Evolutionary conservation across 2,329 filamentous ascomycete species (phyloP), one percentile per base, ranked within the genome.

Genomic region (Claviceps quebecensis): DNA sequence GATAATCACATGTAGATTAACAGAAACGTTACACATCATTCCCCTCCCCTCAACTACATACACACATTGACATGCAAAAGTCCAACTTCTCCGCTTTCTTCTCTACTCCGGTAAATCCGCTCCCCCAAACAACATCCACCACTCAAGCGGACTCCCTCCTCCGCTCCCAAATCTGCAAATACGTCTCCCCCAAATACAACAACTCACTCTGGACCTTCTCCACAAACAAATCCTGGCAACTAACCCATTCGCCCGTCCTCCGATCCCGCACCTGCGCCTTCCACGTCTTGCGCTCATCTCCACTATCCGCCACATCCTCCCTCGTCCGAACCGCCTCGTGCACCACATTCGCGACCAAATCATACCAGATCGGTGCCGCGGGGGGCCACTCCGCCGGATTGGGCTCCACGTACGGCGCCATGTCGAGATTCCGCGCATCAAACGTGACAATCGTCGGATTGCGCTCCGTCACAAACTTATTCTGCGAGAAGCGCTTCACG

Each of bases 391-490:
- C 64, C 5, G 74, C 69, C 0, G 87, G 86, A 61, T 90, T 87
- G 0, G 91, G 90, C 69, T 97, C 88, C 13, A 95, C 88, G 61
- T 93, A 97, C 0, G 90, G 89, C 5, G 83, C 77, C 73, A 96
- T 83, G 65, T 98, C 89, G 8, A 98, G 80, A 43, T 84, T 63
- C 54, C 84, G 78, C 4, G 87, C 84, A 56, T 91, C 87, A 67
- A 97, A 98, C 0, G 91, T 97, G 56, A 98, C 93, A 61, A 98
- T 98, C 9, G 93, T 98, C 1, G 91, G 93, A 66, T 98, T 98
- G 48, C 93, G 86, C 69, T 97, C 91, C 2, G 85, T 80, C 19
- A 98, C 87, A 63, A 98, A 98, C 66, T 96, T 95, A 73, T 98
- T 98, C 58, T 86, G 83, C 58, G 84, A 87, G 75, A 98, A 98